Percentiles rank a stretch among this genome's conserved stretches.
Evolutionary conservation across 2,329 filamentous ascomycete species (phyloP).

Genomic region (Lecanicillium sp.): DNA sequence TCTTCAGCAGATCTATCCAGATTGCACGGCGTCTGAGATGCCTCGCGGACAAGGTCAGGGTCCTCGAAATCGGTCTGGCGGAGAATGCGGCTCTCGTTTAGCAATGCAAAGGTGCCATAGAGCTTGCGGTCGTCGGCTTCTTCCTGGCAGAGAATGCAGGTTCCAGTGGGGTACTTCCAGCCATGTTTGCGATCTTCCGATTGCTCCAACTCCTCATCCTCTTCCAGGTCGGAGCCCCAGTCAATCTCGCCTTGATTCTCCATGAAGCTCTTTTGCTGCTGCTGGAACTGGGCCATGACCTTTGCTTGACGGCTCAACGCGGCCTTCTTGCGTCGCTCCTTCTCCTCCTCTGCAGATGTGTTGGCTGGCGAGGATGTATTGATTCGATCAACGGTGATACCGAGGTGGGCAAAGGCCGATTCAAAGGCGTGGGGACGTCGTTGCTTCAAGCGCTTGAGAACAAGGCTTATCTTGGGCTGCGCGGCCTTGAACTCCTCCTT

Average conservation of each 20-base stretch:
- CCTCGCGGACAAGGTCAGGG: constrained; percentile 77
- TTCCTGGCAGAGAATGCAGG: constrained; percentile 94
- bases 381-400: constrained; percentile 67
- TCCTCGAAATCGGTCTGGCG: constrained; percentile 81
- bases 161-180: constrained; percentile 88
- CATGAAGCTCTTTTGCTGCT: constrained; percentile 93
- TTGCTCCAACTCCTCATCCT: constrained; percentile 59
- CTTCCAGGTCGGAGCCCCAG: constrained; percentile 75
- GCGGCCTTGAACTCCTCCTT: constrained; percentile 75
- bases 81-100: constrained; percentile 79
- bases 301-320: constrained; percentile 83
- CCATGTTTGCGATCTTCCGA: constrained; percentile 54
- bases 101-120: constrained; percentile 87
- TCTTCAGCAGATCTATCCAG: constrained; percentile 79
- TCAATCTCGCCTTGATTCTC: constrained; percentile 81
- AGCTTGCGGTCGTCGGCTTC: constrained; percentile 83
- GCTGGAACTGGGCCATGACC: constrained; percentile 97
- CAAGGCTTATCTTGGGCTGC: constrained; percentile 74
- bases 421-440: constrained; percentile 70
- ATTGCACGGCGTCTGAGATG: constrained; percentile 66
- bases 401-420: constrained; percentile 54
- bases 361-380: constrained; percentile 75
- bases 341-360: constrained; percentile 60
- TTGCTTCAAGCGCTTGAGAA: constrained; percentile 78
- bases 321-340: constrained; percentile 81